Conservation (phyloP, 345 rosid species). For the Eucalyptus coolabah region DNA sequence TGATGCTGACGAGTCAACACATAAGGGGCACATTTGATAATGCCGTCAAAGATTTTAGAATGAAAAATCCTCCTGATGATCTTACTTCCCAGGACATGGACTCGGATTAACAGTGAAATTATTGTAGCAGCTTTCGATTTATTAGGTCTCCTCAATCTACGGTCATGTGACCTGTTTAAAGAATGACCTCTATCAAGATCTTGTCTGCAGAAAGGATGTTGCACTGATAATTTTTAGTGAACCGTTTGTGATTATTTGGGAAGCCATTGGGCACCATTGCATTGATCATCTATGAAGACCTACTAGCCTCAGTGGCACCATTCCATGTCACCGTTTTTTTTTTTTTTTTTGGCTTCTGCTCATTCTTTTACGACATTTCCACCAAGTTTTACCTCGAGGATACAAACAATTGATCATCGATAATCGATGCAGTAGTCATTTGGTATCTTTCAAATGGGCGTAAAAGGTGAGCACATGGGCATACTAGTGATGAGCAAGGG, state of each 20-base stretch:
- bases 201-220: neutral
- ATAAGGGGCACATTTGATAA: slow-evolving; percentile 59
- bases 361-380: neutral
- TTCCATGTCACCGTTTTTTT: neutral
- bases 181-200: neutral
- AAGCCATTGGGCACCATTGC: neutral
- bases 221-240: neutral
- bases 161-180: neutral
- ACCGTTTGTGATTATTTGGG: neutral
- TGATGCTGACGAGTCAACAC: slow-evolving; percentile 70
- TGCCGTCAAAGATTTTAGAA: slow-evolving; percentile 31
- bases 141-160: neutral
- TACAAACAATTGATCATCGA: neutral
- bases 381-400: neutral
- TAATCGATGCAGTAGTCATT: neutral
- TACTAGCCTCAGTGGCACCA: neutral
- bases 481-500: too few relatives aligned
- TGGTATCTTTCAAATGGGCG: too few relatives aligned
- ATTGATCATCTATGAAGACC: neutral
- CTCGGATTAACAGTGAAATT: neutral
- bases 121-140: neutral
- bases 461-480: too few relatives aligned
- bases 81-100: neutral
- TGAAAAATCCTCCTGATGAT: neutral
- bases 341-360: neutral